Evolutionary conservation across 768 basidiomycete species (phyloP).

Genomic region (Tulasnella sp.): DNA sequence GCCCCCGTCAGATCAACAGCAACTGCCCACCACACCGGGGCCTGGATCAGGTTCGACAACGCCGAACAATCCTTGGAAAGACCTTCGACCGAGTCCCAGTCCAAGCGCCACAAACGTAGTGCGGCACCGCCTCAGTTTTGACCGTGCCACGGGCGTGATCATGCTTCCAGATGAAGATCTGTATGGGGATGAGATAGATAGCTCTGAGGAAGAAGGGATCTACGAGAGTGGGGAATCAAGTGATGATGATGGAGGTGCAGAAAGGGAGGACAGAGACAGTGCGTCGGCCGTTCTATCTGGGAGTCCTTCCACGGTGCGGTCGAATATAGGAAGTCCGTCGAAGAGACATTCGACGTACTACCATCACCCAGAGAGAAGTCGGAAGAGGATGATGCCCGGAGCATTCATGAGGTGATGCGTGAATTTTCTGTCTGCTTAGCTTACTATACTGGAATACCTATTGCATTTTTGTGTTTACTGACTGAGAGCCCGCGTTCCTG

Average conservation of each 20-base stretch:
- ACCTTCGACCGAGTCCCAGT: conserved; percentile 31
- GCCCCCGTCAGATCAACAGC: background rate
- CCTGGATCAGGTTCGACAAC: background rate
- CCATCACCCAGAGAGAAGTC: conserved; percentile 61
- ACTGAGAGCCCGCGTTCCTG: too few relatives aligned
- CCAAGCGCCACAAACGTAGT: conserved; percentile 17
- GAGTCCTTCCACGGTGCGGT: conserved; percentile 20
- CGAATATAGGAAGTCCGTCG: conserved; percentile 30
- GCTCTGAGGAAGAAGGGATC: conserved; percentile 33
- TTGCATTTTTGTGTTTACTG: too few relatives aligned
- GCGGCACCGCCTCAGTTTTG: conserved; percentile 67
- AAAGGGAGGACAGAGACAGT: background rate
- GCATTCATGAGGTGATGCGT: conserved; percentile 11
- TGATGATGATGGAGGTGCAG: background rate
- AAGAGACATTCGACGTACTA: conserved; percentile 71
- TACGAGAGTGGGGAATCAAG: conserved; percentile 20
- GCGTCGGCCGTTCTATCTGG: conserved; percentile 20
- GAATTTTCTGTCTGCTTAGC: too few relatives aligned
- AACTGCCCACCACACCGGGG: background rate
- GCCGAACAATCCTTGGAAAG: conserved; percentile 16
- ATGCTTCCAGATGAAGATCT: conserved; percentile 69
- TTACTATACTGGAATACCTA: too few relatives aligned
- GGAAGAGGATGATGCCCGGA: conserved; percentile 22
- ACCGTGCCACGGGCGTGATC: conserved; percentile 80
- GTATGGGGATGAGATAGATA: conserved; percentile 39